Conservation (phyloP, 2,329 filamentous ascomycete genomes). For the Thelonectria olida region DNA sequence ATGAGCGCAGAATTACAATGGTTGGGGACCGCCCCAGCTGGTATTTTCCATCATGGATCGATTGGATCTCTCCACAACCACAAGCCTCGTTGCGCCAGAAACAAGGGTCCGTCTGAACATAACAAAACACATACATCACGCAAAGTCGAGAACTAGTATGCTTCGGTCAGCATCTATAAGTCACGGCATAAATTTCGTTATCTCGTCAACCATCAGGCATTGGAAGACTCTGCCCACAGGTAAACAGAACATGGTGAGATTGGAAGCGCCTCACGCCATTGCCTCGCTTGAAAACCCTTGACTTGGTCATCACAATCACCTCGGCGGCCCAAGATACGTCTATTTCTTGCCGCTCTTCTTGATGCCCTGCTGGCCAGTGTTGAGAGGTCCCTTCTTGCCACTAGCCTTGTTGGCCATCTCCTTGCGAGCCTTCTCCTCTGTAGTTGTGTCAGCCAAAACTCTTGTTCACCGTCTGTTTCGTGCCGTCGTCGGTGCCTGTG, state of each 20-base stretch:
- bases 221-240: constrained; percentile 23
- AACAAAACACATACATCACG: not conserved
- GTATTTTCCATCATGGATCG: too few species aligned
- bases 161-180: constrained; percentile 18
- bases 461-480: not conserved
- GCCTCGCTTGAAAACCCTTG: constrained; percentile 7
- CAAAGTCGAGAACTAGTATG: not conserved
- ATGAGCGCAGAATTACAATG: not conserved
- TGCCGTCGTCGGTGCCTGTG: not conserved
- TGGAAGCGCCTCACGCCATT: constrained; percentile 33
- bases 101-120: too few species aligned
- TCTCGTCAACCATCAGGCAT: constrained; percentile 37
- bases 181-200: constrained; percentile 40
- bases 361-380: constrained; percentile 86
- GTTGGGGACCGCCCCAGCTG: not conserved
- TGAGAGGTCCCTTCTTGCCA: constrained; percentile 91
- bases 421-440: constrained; percentile 87
- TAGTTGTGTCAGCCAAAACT: constrained; percentile 31
- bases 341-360: constrained; percentile 99
- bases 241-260: constrained; percentile 18
- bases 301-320: constrained; percentile 8
- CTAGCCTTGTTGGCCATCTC: constrained; percentile 83
- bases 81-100: not conserved
- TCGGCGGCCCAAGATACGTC: constrained; percentile 29
- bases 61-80: not conserved